Evolutionary conservation across 2,329 filamentous ascomycete species (phyloP).

Genomic region (Sclerotinia trifoliorum): DNA sequence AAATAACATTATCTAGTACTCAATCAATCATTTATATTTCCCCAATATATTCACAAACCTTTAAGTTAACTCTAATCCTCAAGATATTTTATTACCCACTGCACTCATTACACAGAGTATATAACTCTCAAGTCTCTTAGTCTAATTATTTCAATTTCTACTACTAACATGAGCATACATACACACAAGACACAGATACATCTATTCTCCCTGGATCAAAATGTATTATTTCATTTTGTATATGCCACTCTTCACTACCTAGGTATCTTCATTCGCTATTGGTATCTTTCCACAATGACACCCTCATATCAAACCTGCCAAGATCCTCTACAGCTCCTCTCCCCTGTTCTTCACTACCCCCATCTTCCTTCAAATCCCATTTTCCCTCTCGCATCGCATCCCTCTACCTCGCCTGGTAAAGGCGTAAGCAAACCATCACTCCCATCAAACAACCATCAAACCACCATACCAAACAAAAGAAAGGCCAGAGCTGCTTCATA

Average conservation of each 20-base stretch:
- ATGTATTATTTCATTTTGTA: constrained; percentile 15
- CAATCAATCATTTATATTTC: too few species aligned
- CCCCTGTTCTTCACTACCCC: too few species aligned
- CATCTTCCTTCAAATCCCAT: neutral
- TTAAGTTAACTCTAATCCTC: too few species aligned
- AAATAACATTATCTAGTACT: too few species aligned
- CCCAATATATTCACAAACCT: too few species aligned
- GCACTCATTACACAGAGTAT: too few species aligned
- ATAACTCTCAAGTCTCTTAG: too few species aligned
- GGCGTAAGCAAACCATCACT: neutral
- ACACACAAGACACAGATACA: too few species aligned
- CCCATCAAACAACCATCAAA: neutral
- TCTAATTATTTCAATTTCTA: too few species aligned
- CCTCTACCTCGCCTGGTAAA: neutral
- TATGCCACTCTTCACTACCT: neutral
- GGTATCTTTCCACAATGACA: neutral
- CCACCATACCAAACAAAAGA: constrained; percentile 1
- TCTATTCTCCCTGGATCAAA: neutral
- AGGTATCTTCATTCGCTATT: neutral
- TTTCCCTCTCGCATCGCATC: neutral
- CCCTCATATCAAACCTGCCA: neutral
- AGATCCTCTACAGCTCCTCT: too few species aligned
- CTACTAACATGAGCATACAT: too few species aligned
- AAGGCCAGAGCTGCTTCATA: neutral
- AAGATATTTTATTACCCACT: too few species aligned